Evolutionary conservation across 768 basidiomycete genomes (phyloP).

Genomic region (Pulveroboletus ravenelii): DNA sequence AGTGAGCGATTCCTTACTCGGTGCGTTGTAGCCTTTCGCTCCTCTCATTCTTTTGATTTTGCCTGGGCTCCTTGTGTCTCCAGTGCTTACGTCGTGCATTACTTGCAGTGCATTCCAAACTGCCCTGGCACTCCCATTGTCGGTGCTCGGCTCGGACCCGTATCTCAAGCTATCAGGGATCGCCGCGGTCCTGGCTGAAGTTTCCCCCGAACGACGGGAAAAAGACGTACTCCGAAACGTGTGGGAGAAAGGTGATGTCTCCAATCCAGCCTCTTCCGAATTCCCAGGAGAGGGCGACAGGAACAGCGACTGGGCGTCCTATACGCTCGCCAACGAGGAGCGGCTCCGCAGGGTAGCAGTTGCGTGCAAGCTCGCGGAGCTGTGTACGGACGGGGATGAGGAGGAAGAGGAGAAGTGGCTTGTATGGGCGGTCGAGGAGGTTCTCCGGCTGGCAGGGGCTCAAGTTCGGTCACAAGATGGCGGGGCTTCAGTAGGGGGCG

Average conservation of each 20-base stretch:
- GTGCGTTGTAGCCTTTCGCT: conserved; percentile 34
- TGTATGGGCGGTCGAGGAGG: conserved; percentile 41
- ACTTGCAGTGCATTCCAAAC: conserved; percentile 50
- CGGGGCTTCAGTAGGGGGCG: not conserved
- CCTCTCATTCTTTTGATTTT: not conserved
- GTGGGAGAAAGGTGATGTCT: conserved; percentile 17
- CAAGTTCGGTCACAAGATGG: conserved; percentile 3
- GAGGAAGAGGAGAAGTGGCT: conserved; percentile 43
- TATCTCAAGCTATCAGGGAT: conserved; percentile 67
- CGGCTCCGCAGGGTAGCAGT: conserved; percentile 42
- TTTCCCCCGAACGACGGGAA: conserved; percentile 31
- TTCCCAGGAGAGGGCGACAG: not conserved
- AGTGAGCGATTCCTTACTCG: conserved; percentile 50
- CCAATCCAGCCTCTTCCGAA: not conserved
- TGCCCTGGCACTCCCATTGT: conserved; percentile 40
- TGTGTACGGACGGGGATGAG: conserved; percentile 30
- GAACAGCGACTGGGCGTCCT: conserved; percentile 15
- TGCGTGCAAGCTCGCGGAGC: conserved; percentile 43
- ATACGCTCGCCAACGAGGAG: conserved; percentile 33
- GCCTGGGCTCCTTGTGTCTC: not conserved
- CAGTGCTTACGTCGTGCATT: not conserved
- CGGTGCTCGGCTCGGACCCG: conserved; percentile 39
- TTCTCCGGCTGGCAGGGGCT: conserved; percentile 25
- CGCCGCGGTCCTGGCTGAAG: conserved; percentile 54
- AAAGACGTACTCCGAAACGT: conserved; percentile 21